phyloP scores from a whole-genome alignment of 345 rosid species.

The Brassica nigra region DNA sequence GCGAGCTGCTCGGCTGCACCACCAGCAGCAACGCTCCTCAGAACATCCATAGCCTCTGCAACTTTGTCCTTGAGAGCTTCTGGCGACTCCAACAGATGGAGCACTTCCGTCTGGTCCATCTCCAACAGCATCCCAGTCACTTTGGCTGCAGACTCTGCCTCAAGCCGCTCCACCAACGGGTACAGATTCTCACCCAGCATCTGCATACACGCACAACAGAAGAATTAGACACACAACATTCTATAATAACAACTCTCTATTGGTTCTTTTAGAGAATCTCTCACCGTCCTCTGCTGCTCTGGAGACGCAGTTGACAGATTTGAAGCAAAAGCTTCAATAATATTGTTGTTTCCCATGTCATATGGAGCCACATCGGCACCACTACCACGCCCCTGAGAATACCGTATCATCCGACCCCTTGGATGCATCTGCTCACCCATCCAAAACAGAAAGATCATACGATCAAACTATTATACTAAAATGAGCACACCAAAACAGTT shows the following conservation, averaged over 20 bases:
- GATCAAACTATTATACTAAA: background rate
- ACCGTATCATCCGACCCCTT: conserved; percentile 67
- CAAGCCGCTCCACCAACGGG: conserved; percentile 92
- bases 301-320: conserved; percentile 82
- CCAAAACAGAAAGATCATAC: conserved; percentile 12
- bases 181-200: conserved; percentile 95
- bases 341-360: conserved; percentile 57
- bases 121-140: too few species aligned
- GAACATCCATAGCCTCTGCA: too few species aligned
- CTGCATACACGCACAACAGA: conserved; percentile 38
- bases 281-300: conserved; percentile 90
- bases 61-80: too few species aligned
- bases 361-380: conserved; percentile 60
- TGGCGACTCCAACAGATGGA: too few species aligned
- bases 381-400: conserved; percentile 73
- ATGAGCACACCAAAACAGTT: background rate
- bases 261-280: conserved; percentile 9
- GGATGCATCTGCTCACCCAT: conserved; percentile 68
- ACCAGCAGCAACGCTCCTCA: too few species aligned
- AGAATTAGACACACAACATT: background rate
- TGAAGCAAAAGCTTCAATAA: conserved; percentile 74
- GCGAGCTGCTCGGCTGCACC: too few species aligned
- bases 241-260: background rate
- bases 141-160: conserved; percentile 36
- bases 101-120: too few species aligned